Base-by-base conservation (phyloP, 2,329 filamentous ascomycete genomes). In the Colletotrichum tofieldiae region DNA sequence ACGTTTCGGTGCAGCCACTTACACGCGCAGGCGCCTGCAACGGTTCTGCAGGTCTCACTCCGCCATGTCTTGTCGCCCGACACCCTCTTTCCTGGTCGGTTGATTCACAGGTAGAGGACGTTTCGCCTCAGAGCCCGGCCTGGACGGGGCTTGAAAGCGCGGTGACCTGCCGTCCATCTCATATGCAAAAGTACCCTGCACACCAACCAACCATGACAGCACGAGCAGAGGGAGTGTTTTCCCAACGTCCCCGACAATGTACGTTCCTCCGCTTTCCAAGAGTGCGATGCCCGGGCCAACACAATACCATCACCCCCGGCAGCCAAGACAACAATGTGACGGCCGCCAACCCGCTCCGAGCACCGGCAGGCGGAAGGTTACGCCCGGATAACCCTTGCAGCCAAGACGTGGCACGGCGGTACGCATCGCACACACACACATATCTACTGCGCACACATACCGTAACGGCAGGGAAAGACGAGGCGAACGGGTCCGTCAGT, bases 331-430 rank as follows among this genome's bases (percentile, higher is more conserved):
- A 6, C 2, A 32, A 32, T 32, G 29, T 6, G 29, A 32, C 29
- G 4, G 29, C 29, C 29, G 29, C 29, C 29, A 32, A 32, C 29
- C 29, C 29, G 29, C 29, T 32, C 29, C 29, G 29, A 32, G 29
- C 29, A 32, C 29, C 29, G 29, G 29, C 29, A 32, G 29, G 4
- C 29, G 29, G 29, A 32, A 32, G n/a, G n/a, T 26, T 5, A 5
- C 39, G n/a, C 37, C 39, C 56, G 56, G 37, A 45, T 18, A n/a
- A 41, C 23, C 56, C 56, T 45, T 45, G 39, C 39, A 60, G 56
- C 23, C 56, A 60, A 43, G 29, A 41, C 56, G 41, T 35, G 58
- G 20, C 58, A 23, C 58, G 41, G 41, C 58, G 41, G 26, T n/a
- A 52, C 49, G 26, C 49, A 52, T 26, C 26, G 49, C 47, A 12